Evolutionary conservation across 495 filamentous ascomycete genomes (phyloP).

Genomic region (Tuber aestivum): DNA sequence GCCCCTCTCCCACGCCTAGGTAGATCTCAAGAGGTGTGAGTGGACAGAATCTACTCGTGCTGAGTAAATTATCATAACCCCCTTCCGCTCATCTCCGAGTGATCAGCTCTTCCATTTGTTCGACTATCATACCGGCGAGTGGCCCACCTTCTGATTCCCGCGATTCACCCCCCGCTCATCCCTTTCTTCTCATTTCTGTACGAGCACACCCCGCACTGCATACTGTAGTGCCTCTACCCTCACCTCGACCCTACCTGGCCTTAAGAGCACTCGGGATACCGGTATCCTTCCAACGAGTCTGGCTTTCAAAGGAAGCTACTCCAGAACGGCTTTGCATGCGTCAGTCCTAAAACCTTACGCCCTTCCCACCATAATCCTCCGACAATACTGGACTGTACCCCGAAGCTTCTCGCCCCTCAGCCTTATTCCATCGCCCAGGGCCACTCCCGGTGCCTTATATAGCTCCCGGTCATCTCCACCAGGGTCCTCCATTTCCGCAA

Average conservation of each 20-base stretch:
- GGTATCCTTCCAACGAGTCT: neutral
- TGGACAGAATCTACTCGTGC: too few relatives aligned
- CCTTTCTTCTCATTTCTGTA: neutral
- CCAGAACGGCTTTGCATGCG: neutral
- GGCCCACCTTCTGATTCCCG: neutral
- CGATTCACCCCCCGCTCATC: neutral
- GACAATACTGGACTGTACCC: neutral
- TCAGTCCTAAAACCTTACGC: neutral
- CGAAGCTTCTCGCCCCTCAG: neutral
- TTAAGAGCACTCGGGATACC: neutral
- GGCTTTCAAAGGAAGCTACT: neutral
- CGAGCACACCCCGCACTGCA: neutral
- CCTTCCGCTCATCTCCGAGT: neutral
- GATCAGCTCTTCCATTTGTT: neutral
- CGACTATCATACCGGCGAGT: neutral
- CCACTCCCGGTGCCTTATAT: neutral
- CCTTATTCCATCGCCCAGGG: neutral
- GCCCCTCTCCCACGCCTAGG: neutral
- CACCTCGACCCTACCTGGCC: neutral
- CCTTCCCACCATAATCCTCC: neutral
- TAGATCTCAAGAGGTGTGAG: neutral
- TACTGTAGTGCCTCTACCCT: too few relatives aligned
- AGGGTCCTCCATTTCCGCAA: conserved; percentile 9
- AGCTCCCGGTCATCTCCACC: neutral
- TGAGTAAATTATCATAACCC: too few relatives aligned